Percentiles rank a stretch among this genome's conserved stretches.
These are phyloP conservation scores for Zizania latifolia DNA, from an alignment of 176 grass and related monocot genomes.

Conservation along the genomic window DNA sequence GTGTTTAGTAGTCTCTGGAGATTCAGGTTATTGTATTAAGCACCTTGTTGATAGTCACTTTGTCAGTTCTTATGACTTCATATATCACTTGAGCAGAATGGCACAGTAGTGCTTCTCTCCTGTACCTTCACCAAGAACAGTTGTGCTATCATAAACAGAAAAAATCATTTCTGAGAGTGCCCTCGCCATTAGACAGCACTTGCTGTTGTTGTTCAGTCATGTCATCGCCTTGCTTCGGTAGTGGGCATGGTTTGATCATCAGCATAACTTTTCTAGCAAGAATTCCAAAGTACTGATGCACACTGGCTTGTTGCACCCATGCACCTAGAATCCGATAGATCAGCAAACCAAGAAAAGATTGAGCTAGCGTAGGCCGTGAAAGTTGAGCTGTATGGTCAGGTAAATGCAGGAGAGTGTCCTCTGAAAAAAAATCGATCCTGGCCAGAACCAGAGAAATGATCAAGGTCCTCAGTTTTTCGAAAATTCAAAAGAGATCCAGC, in stretches of 20 bases:
- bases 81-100: neutral
- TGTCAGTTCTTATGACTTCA: neutral
- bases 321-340: neutral
- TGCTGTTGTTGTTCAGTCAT: slow-evolving; percentile 18
- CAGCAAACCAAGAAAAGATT: neutral
- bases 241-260: neutral
- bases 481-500: neutral
- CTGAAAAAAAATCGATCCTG: neutral
- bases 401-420: neutral
- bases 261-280: neutral
- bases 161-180: neutral
- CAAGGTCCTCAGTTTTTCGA: neutral
- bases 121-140: neutral
- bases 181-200: neutral
- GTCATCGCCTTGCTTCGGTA: slow-evolving; percentile 20
- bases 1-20: too few species aligned
- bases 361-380: neutral
- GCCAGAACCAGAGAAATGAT: neutral
- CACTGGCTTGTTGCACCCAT: neutral
- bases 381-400: neutral
- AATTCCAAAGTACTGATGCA: neutral
- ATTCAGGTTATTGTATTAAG: neutral
- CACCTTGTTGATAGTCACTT: neutral
- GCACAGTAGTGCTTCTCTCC: neutral
- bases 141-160: neutral